A percentile compares a stretch with the other conserved stretches of the same genome.
Evolutionary conservation across 2,329 filamentous ascomycete species (phyloP).

Genomic region (Calonectria fujianensis): DNA sequence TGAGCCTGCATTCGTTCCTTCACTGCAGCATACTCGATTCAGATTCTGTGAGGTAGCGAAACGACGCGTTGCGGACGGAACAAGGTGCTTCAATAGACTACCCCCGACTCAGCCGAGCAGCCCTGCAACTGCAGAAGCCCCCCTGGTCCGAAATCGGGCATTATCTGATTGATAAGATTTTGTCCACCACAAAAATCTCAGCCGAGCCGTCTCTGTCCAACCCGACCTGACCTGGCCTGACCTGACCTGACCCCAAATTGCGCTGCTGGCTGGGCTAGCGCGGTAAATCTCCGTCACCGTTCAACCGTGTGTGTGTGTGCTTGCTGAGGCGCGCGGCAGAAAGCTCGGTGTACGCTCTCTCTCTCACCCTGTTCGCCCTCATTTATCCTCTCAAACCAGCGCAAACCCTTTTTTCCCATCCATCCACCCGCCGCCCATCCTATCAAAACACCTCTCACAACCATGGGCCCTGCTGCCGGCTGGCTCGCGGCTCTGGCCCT

Average conservation of each 20-base stretch:
- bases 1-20: neutral
- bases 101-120: neutral
- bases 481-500: slow-evolving; percentile 23
- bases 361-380: neutral
- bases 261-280: slow-evolving; percentile 23
- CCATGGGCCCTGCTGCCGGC: slow-evolving; percentile 26
- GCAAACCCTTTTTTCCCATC: neutral
- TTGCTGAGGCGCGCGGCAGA: slow-evolving; percentile 8
- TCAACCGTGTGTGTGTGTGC: neutral
- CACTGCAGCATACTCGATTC: neutral
- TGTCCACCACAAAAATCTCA: slow-evolving; percentile 2
- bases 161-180: slow-evolving; percentile 54
- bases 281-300: slow-evolving; percentile 17
- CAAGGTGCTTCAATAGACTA: slow-evolving; percentile 10
- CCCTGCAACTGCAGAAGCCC: slow-evolving; percentile 19
- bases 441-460: neutral
- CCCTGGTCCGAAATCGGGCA: slow-evolving; percentile 39
- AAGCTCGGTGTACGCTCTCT: neutral
- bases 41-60: neutral
- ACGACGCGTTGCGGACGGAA: neutral
- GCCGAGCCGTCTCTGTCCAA: neutral
- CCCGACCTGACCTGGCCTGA: neutral
- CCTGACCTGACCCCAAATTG: slow-evolving; percentile 9
- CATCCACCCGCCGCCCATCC: neutral
- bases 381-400: slow-evolving; percentile 28